phyloP scores from a whole-genome alignment of 805 yeast genomes.

The Allodekkera sacchari region DNA sequence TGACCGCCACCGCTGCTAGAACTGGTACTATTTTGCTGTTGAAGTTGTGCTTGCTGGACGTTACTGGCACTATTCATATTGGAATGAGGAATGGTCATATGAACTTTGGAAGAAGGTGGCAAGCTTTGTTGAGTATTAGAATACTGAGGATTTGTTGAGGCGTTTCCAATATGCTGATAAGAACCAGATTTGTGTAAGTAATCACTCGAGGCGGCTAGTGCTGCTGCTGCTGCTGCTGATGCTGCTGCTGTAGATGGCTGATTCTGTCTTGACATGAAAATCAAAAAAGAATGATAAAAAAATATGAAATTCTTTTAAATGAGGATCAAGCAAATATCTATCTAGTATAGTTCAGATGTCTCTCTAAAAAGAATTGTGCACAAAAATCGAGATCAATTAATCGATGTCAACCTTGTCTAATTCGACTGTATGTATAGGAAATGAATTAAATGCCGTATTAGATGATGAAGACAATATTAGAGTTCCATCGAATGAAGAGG shows the following conservation, averaged over 20 bases:
- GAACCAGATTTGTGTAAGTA: no score
- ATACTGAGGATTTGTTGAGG: slow-evolving; percentile 23
- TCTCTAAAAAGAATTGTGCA: neutral
- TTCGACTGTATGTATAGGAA: no score
- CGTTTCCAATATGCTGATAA: slow-evolving; percentile 14
- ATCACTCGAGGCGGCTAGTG: slow-evolving; percentile 8
- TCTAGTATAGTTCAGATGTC: neutral
- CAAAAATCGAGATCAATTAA: no score
- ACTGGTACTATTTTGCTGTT: slow-evolving; percentile 8
- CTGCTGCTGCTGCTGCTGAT: slow-evolving; percentile 20
- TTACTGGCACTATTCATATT: no score
- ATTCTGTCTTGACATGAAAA: no score
- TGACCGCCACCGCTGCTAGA: slow-evolving; percentile 33
- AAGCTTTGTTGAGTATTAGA: slow-evolving; percentile 13
- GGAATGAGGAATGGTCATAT: no score
- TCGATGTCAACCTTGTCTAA: no score
- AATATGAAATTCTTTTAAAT: neutral
- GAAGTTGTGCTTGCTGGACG: slow-evolving; percentile 6
- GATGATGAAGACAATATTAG: no score
- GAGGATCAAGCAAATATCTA: neutral
- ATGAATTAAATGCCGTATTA: no score
- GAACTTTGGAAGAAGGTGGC: slow-evolving; percentile 4
- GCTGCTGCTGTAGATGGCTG: slow-evolving; percentile 28
- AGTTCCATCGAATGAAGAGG: no score
- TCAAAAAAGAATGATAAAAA: neutral